A percentile compares a stretch with the other conserved stretches of the same genome.
phyloP scores from a whole-genome alignment of 2,329 filamentous ascomycete species.

The Fusarium sp. region DNA sequence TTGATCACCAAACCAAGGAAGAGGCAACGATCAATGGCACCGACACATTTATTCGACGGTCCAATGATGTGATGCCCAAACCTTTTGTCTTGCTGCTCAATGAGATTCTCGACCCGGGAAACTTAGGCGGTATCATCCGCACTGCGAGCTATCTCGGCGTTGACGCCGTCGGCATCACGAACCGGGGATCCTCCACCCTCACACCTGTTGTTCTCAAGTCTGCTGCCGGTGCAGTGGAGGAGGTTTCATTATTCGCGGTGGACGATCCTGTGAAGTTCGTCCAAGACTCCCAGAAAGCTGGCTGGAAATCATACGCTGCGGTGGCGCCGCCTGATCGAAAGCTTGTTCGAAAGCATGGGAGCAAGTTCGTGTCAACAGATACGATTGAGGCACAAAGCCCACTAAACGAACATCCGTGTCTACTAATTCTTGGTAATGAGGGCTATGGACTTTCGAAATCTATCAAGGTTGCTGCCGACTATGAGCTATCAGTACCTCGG shows the following conservation, averaged over 20 bases:
- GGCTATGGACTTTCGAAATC: conserved; percentile 75
- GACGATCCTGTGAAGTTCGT: conserved; percentile 77
- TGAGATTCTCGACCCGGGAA: conserved; percentile 85
- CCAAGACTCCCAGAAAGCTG: conserved; percentile 70
- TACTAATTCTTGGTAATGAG: conserved; percentile 87
- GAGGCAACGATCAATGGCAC: conserved; percentile 79
- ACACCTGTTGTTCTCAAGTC: conserved; percentile 86
- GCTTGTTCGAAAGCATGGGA: conserved; percentile 48
- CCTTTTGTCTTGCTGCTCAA: conserved; percentile 81
- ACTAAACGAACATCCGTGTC: conserved; percentile 70
- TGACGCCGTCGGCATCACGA: conserved; percentile 82
- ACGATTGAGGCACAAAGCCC: conserved; percentile 63
- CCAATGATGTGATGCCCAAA: conserved; percentile 54
- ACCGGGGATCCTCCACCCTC: conserved; percentile 76
- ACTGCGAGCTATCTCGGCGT: conserved; percentile 92
- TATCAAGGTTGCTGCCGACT: conserved; percentile 73
- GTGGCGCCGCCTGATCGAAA: conserved; percentile 60
- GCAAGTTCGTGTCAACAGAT: conserved; percentile 61
- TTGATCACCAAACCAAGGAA: conserved; percentile 78
- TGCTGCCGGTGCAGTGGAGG: conserved; percentile 87
- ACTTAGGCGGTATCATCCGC: conserved; percentile 88
- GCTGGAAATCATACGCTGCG: conserved; percentile 88
- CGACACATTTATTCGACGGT: conserved; percentile 57
- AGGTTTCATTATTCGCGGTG: conserved; percentile 77
- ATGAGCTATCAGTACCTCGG: conserved; percentile 72